phyloP scores from a whole-genome alignment of 106 monocot species.

The Allium cepa region DNA sequence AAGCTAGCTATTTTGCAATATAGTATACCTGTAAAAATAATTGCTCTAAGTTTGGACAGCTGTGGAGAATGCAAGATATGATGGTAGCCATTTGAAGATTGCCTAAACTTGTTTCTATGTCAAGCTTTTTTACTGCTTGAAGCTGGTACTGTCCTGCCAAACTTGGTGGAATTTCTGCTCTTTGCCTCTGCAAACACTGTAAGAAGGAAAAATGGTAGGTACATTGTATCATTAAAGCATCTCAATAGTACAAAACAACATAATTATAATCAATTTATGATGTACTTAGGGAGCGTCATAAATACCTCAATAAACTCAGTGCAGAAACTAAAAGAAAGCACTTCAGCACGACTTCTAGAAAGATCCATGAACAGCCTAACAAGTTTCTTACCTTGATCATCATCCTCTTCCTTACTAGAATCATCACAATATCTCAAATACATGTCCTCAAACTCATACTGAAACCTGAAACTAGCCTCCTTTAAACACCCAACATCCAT shows the following conservation, averaged over 20 bases:
- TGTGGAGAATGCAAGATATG: constrained; percentile 5
- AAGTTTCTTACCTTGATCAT: background rate
- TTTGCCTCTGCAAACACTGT: constrained; percentile 9
- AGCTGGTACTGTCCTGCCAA: constrained; percentile 7
- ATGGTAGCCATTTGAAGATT: constrained; percentile 9
- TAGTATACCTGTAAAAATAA: background rate
- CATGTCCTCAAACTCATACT: background rate
- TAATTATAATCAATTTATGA: background rate
- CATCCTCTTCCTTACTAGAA: constrained; percentile 9
- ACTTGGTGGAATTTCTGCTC: background rate
- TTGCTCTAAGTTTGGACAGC: constrained; percentile 9
- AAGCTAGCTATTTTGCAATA: too few species aligned
- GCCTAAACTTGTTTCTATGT: constrained; percentile 8
- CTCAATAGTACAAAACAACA: background rate
- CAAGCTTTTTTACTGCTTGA: background rate
- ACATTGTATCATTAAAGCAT: background rate
- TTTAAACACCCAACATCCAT: background rate
- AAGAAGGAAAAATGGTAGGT: background rate
- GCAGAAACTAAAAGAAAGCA: constrained; percentile 3
- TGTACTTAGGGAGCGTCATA: background rate
- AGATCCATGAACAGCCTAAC: constrained; percentile 2
- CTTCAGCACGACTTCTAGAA: background rate
- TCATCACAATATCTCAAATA: background rate
- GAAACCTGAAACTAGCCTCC: constrained; percentile 5
- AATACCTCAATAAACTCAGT: background rate